phyloP scores from a whole-genome alignment of 495 filamentous ascomycete genomes.

The Chaetomium tenue region DNA sequence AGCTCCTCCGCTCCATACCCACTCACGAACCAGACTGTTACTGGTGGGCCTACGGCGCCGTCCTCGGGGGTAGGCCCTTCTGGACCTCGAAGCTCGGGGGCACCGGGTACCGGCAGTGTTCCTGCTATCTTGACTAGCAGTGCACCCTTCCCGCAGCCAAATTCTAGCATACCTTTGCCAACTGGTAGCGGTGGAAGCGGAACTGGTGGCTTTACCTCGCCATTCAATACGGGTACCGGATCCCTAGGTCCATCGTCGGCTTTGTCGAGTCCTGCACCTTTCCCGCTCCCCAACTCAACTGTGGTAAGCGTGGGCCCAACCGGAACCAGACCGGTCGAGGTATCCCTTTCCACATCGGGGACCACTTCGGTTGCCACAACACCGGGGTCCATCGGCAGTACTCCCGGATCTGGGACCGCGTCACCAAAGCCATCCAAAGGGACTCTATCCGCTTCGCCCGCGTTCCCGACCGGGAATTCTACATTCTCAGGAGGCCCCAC shows the following conservation, averaged over 20 bases:
- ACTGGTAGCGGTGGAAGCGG: constrained; percentile 8
- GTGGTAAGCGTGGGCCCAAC: not conserved
- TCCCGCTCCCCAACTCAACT: constrained; percentile 22
- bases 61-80: not conserved
- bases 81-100: constrained; percentile 7
- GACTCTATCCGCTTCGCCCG: no score
- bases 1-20: constrained; percentile 3
- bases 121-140: not conserved
- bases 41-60: not conserved
- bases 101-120: constrained; percentile 4
- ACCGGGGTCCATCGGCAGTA: no score
- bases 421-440: no score
- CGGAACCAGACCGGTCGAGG: not conserved
- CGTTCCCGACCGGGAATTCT: no score
- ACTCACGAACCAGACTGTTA: constrained; percentile 3
- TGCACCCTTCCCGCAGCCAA: constrained; percentile 22
- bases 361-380: no score
- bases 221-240: constrained; percentile 11
- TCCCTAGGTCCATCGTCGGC: not conserved
- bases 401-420: no score
- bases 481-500: no score
- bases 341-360: no score
- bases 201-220: not conserved
- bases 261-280: constrained; percentile 21
- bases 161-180: not conserved